Evolutionary conservation across 2,329 filamentous ascomycete species (phyloP), one percentile per base, ranked within the genome.

Genomic region (Mariannaea sp.): DNA sequence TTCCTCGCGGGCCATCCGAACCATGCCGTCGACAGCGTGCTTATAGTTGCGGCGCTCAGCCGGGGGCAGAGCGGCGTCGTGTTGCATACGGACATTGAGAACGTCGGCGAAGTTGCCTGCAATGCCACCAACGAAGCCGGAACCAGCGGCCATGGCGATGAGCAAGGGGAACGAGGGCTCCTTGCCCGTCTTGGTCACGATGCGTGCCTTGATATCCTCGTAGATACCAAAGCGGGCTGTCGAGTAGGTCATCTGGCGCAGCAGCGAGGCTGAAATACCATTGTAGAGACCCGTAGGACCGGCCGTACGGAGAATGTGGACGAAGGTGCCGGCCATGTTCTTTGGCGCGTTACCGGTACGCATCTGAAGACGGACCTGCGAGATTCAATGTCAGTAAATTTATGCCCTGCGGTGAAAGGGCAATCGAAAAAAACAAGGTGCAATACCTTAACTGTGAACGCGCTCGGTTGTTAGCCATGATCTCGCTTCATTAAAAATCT

Each of bases 21-120:
- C 75, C 65, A 97, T 79, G 22, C 94, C 94, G 69, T 97, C 87
- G 41, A 97, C 72, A 3, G 92, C 94, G 71, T 97, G 83, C 59
- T 85, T 87, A 77, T 99, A 99, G 73, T 96, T 94, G 51, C 93
- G 84, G 41, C 90, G 85, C 67, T 95, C 78, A 5, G 81, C 80
- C 1, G 75, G 67, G 0, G 92, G 89, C 1, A 97, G 83, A 0
- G 91, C 85, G 2, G 89, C 87, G 68, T 87, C 94, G 74, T 96
- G 90, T 76, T 99, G 94, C 94, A 99, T 99, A 61, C 94, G 90
- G 43, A 99, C 94, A 74, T 99, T 99, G 67, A 97, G 80, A 27
- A 99, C 92, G 71, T 99, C 94, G 60, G 92, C 93, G 3, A 92
- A 92, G 75, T 97, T 99, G 60, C 94, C 94, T 5, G 88, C 89